Percentiles rank a stretch among this genome's conserved stretches.
Conservation (phyloP, 139 green algal species). For the Chlorella sp. region DNA sequence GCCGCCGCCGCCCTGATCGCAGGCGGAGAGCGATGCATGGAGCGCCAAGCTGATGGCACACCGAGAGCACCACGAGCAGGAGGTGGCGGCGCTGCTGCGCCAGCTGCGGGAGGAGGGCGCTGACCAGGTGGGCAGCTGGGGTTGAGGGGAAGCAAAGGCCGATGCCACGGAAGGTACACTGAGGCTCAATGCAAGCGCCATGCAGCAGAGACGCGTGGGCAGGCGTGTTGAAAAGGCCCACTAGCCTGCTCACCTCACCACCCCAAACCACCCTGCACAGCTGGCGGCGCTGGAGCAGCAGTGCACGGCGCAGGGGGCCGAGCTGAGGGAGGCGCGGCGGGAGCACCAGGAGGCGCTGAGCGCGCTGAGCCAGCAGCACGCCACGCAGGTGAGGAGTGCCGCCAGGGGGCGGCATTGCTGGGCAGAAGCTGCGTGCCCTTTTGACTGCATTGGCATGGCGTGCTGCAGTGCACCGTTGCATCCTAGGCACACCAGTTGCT, state of each 20-base stretch:
- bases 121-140: neutral
- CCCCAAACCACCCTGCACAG: too few species aligned
- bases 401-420: too few species aligned
- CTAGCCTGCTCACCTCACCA: too few species aligned
- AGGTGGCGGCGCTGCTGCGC: conserved; percentile 10
- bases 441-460: too few species aligned
- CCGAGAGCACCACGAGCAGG: conserved; percentile 18
- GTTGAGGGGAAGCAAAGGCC: too few species aligned
- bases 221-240: too few species aligned
- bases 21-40: conserved; percentile 33
- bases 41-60: conserved; percentile 38
- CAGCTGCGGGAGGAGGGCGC: conserved; percentile 13
- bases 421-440: too few species aligned
- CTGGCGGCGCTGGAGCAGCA: conserved; percentile 20
- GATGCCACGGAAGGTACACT: too few species aligned
- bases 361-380: neutral
- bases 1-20: neutral
- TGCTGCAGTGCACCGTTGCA: too few species aligned
- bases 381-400: neutral
- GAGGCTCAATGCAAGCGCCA: too few species aligned
- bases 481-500: too few species aligned
- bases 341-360: neutral
- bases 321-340: neutral
- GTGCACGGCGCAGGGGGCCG: neutral
- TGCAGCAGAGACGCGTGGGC: too few species aligned